Conservation (phyloP, 208 protist species). For the Angomonas deanei region DNA sequence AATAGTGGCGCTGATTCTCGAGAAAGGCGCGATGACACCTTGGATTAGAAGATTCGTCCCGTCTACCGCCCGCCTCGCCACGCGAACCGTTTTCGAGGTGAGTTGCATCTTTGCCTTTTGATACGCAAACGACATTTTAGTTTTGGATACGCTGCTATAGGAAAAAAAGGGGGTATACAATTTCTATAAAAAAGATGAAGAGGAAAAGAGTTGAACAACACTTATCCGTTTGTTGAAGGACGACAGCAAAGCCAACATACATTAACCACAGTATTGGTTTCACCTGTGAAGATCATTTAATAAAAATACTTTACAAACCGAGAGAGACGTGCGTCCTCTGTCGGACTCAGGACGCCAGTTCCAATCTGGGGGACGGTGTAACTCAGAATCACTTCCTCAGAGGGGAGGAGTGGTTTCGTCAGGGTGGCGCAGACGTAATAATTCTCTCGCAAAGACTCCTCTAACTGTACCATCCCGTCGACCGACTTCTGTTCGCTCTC, state of each 20-base stretch:
- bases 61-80: slow-evolving; percentile 62
- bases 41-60: slow-evolving; percentile 46
- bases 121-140: slow-evolving; percentile 62
- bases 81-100: slow-evolving; percentile 46
- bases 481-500: slow-evolving; percentile 21
- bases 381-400: slow-evolving; percentile 70
- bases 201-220: neutral
- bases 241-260: too few relatives aligned
- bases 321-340: slow-evolving; percentile 40
- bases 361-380: slow-evolving; percentile 40
- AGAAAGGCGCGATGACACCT: slow-evolving; percentile 33
- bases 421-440: slow-evolving; percentile 67
- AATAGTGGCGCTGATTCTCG: slow-evolving; percentile 32
- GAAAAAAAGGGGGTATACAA: neutral
- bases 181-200: slow-evolving; percentile 6
- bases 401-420: slow-evolving; percentile 32
- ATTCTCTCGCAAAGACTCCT: slow-evolving; percentile 24
- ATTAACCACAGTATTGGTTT: too few relatives aligned
- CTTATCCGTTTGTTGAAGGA: neutral
- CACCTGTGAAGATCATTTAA: too few relatives aligned
- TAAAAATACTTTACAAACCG: slow-evolving; percentile 69
- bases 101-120: slow-evolving; percentile 69
- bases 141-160: neutral
- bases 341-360: slow-evolving; percentile 30
- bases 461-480: slow-evolving; percentile 19